Base-by-base conservation (phyloP, 2,329 filamentous ascomycete genomes). In the Clarireedia homoeocarpa region DNA sequence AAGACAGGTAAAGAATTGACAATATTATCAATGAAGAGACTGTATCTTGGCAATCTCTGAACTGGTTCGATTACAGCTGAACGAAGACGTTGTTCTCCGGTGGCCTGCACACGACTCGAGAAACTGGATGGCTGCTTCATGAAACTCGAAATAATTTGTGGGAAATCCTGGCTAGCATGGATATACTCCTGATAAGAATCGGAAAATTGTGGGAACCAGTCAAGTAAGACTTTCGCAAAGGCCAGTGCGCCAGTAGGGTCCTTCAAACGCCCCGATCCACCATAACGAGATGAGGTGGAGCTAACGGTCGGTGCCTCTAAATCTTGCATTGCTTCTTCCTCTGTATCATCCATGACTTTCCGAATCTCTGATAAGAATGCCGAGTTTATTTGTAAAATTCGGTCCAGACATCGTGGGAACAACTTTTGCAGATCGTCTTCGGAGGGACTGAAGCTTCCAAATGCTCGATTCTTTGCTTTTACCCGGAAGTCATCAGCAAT, bases 11-110 rank as follows among this genome's bases (percentile, higher is more conserved):
- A 79, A 59, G 88, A 91, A 62, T 86, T 84, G 48, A 94, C 82
- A 67, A 99, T 96, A 66, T 95, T 91, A 73, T 99, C 94, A 65
- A 99, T 97, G 67, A 97, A 86, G 38, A 99, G 77, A 66, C 90
- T 96, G 73, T 99, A 99, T 26, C 94, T 86, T 26, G 94, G 94
- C 52, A 99, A 79, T 52, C 94, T 82, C 71, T 99, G 94, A 0
- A 99, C 91, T 2, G 94, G 94, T 71, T 99, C 94, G 69, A 99
- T 99, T 54, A 99, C 80, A 60, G 94, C 81, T 3, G 94, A 97
- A 49, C 89, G 91, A 53, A 97, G 80, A 56, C 85, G 82, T 73
- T 99, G 94, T 70, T 97, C 94, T 55, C 94, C 92, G 2, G 87
- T 87, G 61, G 91, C 84, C 52, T 89, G 83, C 3, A 96, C 83